Evolutionary conservation across 805 yeast genomes (phyloP).

Genomic region (Barnettozyma botsteinii): DNA sequence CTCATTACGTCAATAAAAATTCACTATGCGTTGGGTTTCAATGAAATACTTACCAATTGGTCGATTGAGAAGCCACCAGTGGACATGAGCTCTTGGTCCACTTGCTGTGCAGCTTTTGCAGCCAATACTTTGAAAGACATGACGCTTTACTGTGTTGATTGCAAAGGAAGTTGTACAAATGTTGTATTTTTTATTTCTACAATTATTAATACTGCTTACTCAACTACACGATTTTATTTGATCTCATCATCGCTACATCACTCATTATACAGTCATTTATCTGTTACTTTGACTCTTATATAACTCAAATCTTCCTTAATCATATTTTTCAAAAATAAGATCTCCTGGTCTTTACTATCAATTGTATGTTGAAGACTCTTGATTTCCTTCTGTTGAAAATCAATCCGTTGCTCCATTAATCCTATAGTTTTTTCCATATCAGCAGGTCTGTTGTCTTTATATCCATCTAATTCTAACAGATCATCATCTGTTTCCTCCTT

Average conservation of each 20-base stretch:
- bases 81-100: conserved; percentile 87
- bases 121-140: conserved; percentile 35
- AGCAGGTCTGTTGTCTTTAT: conserved; percentile 1
- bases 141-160: too few relatives aligned
- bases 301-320: conserved; percentile 22
- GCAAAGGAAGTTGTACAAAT: too few relatives aligned
- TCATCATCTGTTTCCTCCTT: conserved; percentile 11
- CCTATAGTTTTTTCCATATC: conserved; percentile 1
- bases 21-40: too few relatives aligned
- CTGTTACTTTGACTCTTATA: conserved; percentile 19
- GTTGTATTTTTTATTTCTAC: too few relatives aligned
- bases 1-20: too few relatives aligned
- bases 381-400: conserved; percentile 7
- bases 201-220: too few relatives aligned
- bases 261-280: conserved; percentile 1
- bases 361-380: conserved; percentile 6
- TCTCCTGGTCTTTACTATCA: conserved; percentile 18
- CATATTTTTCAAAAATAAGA: conserved; percentile 19
- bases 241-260: not conserved
- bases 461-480: conserved; percentile 17
- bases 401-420: conserved; percentile 10
- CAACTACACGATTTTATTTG: too few relatives aligned
- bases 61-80: conserved; percentile 75
- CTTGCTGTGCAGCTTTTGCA: conserved; percentile 57
- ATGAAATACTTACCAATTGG: conserved; percentile 44